phyloP scores from a whole-genome alignment of 768 basidiomycete genomes.

The Leucosporidium creatinivorum region DNA sequence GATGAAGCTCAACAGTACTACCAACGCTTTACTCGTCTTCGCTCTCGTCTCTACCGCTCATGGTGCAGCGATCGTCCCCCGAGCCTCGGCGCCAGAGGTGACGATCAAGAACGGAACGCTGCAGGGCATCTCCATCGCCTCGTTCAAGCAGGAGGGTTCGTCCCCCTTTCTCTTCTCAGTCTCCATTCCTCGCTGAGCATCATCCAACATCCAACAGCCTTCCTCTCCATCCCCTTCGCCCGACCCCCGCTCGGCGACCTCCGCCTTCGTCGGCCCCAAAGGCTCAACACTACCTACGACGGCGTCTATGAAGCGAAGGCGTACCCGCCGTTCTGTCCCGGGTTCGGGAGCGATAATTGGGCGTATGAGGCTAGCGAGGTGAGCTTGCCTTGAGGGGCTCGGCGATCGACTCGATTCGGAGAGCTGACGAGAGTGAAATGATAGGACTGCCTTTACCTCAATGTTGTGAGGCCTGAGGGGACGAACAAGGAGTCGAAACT shows the following conservation, averaged over 20 bases:
- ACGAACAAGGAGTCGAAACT: neutral
- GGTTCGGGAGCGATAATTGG: constrained; percentile 1
- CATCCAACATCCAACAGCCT: constrained; percentile 33
- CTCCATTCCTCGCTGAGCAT: constrained; percentile 40
- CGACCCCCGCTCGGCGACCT: constrained; percentile 53
- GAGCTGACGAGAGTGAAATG: constrained; percentile 8
- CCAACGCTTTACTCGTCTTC: too few species aligned
- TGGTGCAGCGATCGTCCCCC: neutral
- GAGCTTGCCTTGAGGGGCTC: too few species aligned
- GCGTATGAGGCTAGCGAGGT: neutral
- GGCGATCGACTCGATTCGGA: constrained; percentile 16
- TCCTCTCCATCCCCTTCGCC: constrained; percentile 59
- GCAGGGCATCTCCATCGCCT: neutral
- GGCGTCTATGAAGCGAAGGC: neutral
- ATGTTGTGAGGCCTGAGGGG: constrained; percentile 30
- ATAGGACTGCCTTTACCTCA: constrained; percentile 30
- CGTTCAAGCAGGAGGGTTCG: constrained; percentile 6
- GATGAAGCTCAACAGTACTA: too few species aligned
- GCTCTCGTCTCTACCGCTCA: too few species aligned
- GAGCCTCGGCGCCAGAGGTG: neutral
- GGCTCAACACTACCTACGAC: constrained; percentile 39
- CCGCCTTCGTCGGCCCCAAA: constrained; percentile 54
- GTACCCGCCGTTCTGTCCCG: constrained; percentile 4
- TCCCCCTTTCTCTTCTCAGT: neutral
- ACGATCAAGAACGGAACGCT: constrained; percentile 19